Percentiles rank a stretch among this genome's conserved stretches.
These are phyloP conservation scores for Calcarisporium arbuscula DNA, from an alignment of 2,329 filamentous ascomycete species.

Conservation along the genomic window DNA sequence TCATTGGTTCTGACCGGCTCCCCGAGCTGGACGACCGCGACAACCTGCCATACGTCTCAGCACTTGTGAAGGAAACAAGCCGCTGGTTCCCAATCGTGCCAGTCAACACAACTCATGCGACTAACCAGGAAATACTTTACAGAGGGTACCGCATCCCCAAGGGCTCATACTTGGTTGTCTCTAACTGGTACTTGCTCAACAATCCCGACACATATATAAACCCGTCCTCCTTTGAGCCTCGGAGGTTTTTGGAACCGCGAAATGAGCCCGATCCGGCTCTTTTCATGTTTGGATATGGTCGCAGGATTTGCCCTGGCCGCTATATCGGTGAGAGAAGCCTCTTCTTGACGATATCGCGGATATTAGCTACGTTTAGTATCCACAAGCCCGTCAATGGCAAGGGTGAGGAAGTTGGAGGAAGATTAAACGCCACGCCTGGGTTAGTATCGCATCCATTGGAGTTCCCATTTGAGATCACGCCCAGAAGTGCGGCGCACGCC, in stretches of 20 bases:
- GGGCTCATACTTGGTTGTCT: constrained; percentile 1
- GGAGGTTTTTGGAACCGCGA: constrained; percentile 7
- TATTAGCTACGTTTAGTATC: constrained; percentile 3
- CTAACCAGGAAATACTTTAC: constrained; percentile 1
- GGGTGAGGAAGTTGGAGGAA: too few species aligned
- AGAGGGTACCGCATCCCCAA: constrained; percentile 5
- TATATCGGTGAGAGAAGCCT: constrained; percentile 1
- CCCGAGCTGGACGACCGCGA: constrained; percentile 11
- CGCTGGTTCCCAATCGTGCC: constrained; percentile 11
- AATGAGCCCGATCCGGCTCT: constrained; percentile 6
- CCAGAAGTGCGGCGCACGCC: constrained; percentile 7
- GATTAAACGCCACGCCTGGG: too few species aligned
- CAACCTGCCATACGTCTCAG: constrained; percentile 16
- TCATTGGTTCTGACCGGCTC: constrained; percentile 13
- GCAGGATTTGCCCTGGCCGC: constrained; percentile 8
- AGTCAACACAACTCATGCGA: background rate
- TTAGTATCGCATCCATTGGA: too few species aligned
- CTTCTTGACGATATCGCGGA: constrained; percentile 3
- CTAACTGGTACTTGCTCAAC: constrained; percentile 3
- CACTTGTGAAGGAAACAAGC: constrained; percentile 17
- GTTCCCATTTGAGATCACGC: constrained; percentile 4
- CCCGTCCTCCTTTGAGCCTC: constrained; percentile 2
- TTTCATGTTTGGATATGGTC: constrained; percentile 5
- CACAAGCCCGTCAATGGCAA: constrained; percentile 1
- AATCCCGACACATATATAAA: constrained; percentile 3